Percentiles rank a stretch among this genome's conserved stretches.
These are phyloP conservation scores for Pulveroboletus sp. DNA, from an alignment of 768 basidiomycete species.

Conservation along the genomic window DNA sequence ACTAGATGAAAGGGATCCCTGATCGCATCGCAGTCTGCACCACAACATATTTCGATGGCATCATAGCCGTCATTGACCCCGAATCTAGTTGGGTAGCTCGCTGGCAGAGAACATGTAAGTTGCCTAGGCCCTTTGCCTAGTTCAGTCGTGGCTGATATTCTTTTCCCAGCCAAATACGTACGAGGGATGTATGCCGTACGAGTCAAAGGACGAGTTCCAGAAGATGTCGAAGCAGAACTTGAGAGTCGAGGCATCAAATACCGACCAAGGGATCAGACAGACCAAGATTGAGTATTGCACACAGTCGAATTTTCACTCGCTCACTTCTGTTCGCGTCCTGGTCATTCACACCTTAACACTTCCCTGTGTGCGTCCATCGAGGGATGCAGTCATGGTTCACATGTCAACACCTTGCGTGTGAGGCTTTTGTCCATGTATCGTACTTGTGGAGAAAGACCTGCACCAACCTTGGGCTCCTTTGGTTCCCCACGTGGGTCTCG, in stretches of 20 bases:
- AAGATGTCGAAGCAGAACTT: slow-evolving; percentile 79
- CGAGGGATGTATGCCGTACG: slow-evolving; percentile 92
- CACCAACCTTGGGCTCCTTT: neutral
- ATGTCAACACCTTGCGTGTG: slow-evolving; percentile 12
- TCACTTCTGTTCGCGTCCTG: neutral
- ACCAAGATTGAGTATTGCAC: slow-evolving; percentile 49
- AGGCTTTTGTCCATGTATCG: neutral
- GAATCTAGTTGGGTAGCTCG: slow-evolving; percentile 91
- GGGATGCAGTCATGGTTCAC: slow-evolving; percentile 4
- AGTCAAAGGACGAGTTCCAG: slow-evolving; percentile 79
- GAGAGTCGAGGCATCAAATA: slow-evolving; percentile 76
- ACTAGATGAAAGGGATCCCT: slow-evolving; percentile 79
- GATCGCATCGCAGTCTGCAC: slow-evolving; percentile 86
- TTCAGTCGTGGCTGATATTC: slow-evolving; percentile 1
- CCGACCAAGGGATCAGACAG: slow-evolving; percentile 77
- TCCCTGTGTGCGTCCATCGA: neutral
- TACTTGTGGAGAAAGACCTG: slow-evolving; percentile 5
- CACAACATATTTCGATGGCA: slow-evolving; percentile 88
- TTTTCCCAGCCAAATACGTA: slow-evolving; percentile 71
- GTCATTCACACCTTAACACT: neutral
- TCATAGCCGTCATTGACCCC: slow-evolving; percentile 82
- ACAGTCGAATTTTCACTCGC: neutral
- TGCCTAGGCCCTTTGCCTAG: neutral
- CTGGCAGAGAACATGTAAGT: slow-evolving; percentile 91
- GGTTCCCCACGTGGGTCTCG: neutral